Conservation (phyloP, 2,329 filamentous ascomycete species). For the Dactylonectria estremocensis region DNA sequence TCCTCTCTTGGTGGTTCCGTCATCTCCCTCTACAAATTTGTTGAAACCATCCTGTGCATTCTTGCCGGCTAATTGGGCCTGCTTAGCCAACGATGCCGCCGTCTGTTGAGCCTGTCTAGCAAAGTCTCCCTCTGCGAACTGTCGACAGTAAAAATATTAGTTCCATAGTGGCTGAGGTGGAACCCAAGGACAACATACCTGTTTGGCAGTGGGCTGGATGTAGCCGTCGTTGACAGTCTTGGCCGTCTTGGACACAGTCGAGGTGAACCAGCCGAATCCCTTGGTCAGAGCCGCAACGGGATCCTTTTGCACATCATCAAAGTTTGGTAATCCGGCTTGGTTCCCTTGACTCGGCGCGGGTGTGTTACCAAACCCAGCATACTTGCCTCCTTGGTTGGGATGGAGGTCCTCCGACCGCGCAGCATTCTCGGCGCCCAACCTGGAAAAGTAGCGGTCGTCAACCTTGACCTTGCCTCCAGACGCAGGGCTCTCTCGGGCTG, state of each 20-base stretch:
- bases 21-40: slow-evolving; percentile 87
- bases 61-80: slow-evolving; percentile 79
- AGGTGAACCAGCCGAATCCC: slow-evolving; percentile 94
- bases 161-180: background rate
- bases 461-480: slow-evolving; percentile 70
- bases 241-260: slow-evolving; percentile 89
- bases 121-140: slow-evolving; percentile 87
- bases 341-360: slow-evolving; percentile 67
- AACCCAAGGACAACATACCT: slow-evolving; percentile 66
- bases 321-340: slow-evolving; percentile 70
- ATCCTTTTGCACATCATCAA: slow-evolving; percentile 94
- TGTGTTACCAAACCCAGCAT: slow-evolving; percentile 88
- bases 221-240: slow-evolving; percentile 93
- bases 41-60: slow-evolving; percentile 85
- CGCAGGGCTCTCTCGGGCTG: slow-evolving; percentile 57
- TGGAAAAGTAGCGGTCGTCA: slow-evolving; percentile 92
- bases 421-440: slow-evolving; percentile 87
- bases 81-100: slow-evolving; percentile 76
- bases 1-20: slow-evolving; percentile 54
- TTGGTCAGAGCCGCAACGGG: slow-evolving; percentile 90
- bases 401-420: slow-evolving; percentile 80
- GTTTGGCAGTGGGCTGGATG: slow-evolving; percentile 92
- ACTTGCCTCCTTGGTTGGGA: slow-evolving; percentile 94
- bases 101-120: slow-evolving; percentile 76
- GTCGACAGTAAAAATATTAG: slow-evolving; percentile 41